These are phyloP conservation scores for Salix koriyanagi DNA, from an alignment of 345 rosid species.

Conservation along the genomic window DNA sequence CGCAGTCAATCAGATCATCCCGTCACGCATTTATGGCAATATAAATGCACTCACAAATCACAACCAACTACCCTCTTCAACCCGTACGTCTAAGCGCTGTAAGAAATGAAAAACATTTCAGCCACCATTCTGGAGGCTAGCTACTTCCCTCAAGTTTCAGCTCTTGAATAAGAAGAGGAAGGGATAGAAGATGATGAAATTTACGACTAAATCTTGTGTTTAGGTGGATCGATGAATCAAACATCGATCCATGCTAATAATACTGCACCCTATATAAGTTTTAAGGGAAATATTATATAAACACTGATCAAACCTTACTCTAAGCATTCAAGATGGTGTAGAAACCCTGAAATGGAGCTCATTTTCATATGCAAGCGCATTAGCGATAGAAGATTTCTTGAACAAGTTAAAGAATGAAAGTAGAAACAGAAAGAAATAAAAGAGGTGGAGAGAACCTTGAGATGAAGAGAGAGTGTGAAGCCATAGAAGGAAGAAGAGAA, in stretches of 20 bases:
- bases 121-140: background rate
- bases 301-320: background rate
- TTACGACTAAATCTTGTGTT: background rate
- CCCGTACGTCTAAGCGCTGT: background rate
- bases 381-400: background rate
- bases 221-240: background rate
- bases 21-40: background rate
- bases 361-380: background rate
- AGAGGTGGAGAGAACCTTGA: slow-evolving; percentile 13
- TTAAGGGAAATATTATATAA: background rate
- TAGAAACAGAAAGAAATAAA: background rate
- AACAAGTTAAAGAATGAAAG: background rate
- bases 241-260: background rate
- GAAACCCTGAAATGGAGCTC: background rate
- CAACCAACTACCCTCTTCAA: slow-evolving; percentile 3
- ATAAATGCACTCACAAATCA: background rate
- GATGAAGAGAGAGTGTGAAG: slow-evolving; percentile 14
- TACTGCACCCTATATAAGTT: background rate
- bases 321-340: background rate
- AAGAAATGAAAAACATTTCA: background rate
- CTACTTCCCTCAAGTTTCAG: background rate
- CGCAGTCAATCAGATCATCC: too few relatives aligned
- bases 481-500: slow-evolving; percentile 7
- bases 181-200: background rate
- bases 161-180: background rate